Percentiles rank a stretch among this genome's conserved stretches.
These are phyloP conservation scores for Meyerozyma elateridarum DNA, from an alignment of 1,139 yeast species.

Conservation along the genomic window DNA sequence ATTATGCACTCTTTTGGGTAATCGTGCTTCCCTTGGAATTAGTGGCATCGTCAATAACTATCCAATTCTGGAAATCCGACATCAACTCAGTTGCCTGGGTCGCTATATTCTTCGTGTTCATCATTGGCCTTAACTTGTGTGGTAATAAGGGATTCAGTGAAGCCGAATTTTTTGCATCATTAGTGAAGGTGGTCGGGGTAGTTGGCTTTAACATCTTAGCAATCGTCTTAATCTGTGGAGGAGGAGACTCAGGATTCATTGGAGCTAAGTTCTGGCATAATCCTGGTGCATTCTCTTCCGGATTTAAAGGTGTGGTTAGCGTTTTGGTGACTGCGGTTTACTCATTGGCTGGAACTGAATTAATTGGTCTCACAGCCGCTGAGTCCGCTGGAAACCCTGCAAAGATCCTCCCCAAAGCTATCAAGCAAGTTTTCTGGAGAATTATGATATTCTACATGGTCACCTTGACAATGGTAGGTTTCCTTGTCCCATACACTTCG, in stretches of 20 bases:
- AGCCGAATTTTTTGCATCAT: conserved; percentile 58
- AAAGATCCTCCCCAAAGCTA: conserved; percentile 36
- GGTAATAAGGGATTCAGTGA: conserved; percentile 66
- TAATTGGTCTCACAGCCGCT: conserved; percentile 34
- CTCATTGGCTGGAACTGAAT: conserved; percentile 43
- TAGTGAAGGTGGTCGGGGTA: conserved; percentile 58
- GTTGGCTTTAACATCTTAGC: conserved; percentile 69
- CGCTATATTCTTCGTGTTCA: conserved; percentile 54
- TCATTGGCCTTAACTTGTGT: conserved; percentile 51
- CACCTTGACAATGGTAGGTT: conserved; percentile 37
- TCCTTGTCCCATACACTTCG: conserved; percentile 29
- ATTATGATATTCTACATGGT: conserved; percentile 38
- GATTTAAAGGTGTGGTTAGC: conserved; percentile 49
- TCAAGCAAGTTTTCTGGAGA: conserved; percentile 42
- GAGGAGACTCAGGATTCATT: conserved; percentile 51
- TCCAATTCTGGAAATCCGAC: conserved; percentile 56
- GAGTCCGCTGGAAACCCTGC: conserved; percentile 37
- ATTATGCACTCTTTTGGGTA: conserved; percentile 66
- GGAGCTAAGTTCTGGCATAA: conserved; percentile 54
- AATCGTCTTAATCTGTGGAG: conserved; percentile 64
- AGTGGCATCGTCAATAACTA: conserved; percentile 67
- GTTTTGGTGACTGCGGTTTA: conserved; percentile 41
- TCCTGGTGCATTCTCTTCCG: conserved; percentile 64
- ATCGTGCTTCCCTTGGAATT: conserved; percentile 66
- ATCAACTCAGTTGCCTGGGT: conserved; percentile 67